These are phyloP conservation scores for Kwoniella mangroviensis DNA, from an alignment of 768 basidiomycete species.

Conservation along the genomic window DNA sequence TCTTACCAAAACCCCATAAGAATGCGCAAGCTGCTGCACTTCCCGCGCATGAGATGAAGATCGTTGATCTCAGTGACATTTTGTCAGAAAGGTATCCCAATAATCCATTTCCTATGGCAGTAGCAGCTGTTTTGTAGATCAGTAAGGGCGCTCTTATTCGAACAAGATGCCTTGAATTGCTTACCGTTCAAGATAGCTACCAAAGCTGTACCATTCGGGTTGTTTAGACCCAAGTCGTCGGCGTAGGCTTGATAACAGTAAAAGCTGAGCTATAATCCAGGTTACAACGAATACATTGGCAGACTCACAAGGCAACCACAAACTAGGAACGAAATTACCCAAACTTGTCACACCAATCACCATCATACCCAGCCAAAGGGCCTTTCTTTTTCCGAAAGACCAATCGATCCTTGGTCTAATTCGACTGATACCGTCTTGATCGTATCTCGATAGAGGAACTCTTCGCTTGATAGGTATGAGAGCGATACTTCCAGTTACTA, in stretches of 20 bases:
- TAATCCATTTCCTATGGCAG: constrained; percentile 45
- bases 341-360: constrained; percentile 42
- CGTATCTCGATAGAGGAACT: constrained; percentile 36
- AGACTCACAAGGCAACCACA: constrained; percentile 47
- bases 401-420: constrained; percentile 23
- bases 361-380: constrained; percentile 32
- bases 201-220: constrained; percentile 43
- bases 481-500: constrained; percentile 27
- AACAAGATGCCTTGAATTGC: background rate
- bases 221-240: constrained; percentile 34
- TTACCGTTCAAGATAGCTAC: constrained; percentile 53
- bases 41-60: constrained; percentile 43
- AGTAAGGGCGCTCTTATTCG: too few relatives aligned
- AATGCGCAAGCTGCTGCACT: constrained; percentile 46
- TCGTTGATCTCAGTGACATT: constrained; percentile 35
- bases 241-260: constrained; percentile 38
- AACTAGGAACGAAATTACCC: constrained; percentile 50
- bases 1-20: constrained; percentile 53
- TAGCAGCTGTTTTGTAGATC: constrained; percentile 37
- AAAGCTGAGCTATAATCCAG: background rate
- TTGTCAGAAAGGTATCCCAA: constrained; percentile 49
- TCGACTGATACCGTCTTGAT: background rate
- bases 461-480: constrained; percentile 46
- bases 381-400: constrained; percentile 27
- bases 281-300: background rate